These are phyloP conservation scores for Colletotrichum sp. DNA, from an alignment of 2,329 filamentous ascomycete genomes.

Conservation along the genomic window DNA sequence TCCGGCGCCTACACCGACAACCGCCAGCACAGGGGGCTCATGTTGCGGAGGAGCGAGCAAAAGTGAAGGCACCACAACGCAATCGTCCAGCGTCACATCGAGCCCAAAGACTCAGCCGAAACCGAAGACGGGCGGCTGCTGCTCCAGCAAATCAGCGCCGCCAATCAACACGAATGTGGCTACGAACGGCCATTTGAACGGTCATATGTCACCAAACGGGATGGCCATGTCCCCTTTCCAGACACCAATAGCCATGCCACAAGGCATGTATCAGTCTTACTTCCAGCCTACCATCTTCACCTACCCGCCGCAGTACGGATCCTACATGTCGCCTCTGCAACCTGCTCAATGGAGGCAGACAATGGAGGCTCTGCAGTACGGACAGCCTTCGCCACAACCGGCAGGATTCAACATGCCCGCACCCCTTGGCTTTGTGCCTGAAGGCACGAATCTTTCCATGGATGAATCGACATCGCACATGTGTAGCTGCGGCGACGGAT, in stretches of 20 bases:
- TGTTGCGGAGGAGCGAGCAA: slow-evolving; percentile 25
- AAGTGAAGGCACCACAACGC: slow-evolving; percentile 2
- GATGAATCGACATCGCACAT: slow-evolving; percentile 36
- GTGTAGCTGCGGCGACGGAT: slow-evolving; percentile 69
- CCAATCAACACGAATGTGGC: slow-evolving; percentile 10
- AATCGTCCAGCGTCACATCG: slow-evolving; percentile 14
- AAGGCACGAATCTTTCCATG: slow-evolving; percentile 25
- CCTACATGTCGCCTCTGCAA: slow-evolving; percentile 59
- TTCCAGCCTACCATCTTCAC: slow-evolving; percentile 54
- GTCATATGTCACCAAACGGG: slow-evolving; percentile 28
- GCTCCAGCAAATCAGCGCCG: slow-evolving; percentile 32
- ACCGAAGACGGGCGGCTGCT: slow-evolving; percentile 35
- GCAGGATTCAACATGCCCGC: slow-evolving; percentile 13
- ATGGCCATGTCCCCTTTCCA: slow-evolving; percentile 38
- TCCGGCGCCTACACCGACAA: neutral
- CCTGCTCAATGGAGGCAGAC: slow-evolving; percentile 58
- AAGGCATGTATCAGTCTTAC: slow-evolving; percentile 42
- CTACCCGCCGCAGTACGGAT: slow-evolving; percentile 59
- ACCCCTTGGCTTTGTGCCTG: neutral
- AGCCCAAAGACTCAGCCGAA: slow-evolving; percentile 19
- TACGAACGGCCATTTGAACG: slow-evolving; percentile 7
- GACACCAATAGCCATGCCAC: slow-evolving; percentile 37
- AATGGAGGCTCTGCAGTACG: slow-evolving; percentile 43
- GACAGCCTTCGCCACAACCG: slow-evolving; percentile 34
- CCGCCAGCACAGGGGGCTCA: slow-evolving; percentile 16